Base-by-base conservation (phyloP, 257 asterid genomes). In the Apocynum venetum region DNA sequence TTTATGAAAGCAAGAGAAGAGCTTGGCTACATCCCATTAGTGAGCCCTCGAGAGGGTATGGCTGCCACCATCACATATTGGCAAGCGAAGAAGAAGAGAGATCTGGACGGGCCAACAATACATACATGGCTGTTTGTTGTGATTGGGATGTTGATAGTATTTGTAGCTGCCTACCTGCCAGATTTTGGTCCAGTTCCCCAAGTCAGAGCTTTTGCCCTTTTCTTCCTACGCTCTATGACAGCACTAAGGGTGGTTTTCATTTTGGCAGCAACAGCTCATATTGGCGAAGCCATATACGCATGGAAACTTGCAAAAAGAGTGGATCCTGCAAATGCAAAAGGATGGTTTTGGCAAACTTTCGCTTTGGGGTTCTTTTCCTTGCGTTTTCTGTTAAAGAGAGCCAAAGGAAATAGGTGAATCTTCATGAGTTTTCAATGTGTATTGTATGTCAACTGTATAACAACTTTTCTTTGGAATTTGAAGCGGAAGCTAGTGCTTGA, bases 281-380 rank as follows among this genome's bases (percentile, higher is more conserved):
- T 89, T 20, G 93, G 90, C 19, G 98, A 96, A 85, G 99, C 85
- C 57, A 57, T 91, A 11, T 93, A 93, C 79, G 99, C 99, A 4
- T 93, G 97, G 99, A 80, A 74, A 38, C 92, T 96, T 44, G 98
- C 99, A 10, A 93, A 82, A 80, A 85, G 76, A 78, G 90, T 88
- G 48, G 99, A 96, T 85, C 94, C 97, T 75, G 85, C 83, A n/a
- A 96, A 96, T 80, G 90, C 98, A 8, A 84, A 75, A 72, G 97
- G 91, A 31, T 96, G 99, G 99, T 87, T 88, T 82, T 93, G 94
- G 97, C 99, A 96, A 86, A 96, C 99, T 67, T 51, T 74, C 57
- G 93, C 87, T 63, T 74, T 95, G 82, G 99, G 99, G 13, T 14
- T 79, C 6, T 91, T 91, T 81, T 96, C 99, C 4, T 78, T 96